Evolutionary conservation across 2,329 filamentous ascomycete genomes (phyloP).

Genomic region (Diaporthe ilicicola): DNA sequence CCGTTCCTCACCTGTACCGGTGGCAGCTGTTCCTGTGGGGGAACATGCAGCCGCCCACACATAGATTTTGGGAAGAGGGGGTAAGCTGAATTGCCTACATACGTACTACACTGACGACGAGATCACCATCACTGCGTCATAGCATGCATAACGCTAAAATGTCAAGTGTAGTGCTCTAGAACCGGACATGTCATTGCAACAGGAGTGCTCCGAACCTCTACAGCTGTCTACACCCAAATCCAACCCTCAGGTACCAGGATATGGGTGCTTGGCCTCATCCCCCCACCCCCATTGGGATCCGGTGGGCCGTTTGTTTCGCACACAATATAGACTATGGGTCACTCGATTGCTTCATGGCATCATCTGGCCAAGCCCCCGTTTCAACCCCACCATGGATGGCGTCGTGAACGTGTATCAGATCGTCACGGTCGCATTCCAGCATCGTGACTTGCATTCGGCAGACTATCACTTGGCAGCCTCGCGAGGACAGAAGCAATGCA

Average conservation of each 20-base stretch:
- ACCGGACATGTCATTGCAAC: not conserved
- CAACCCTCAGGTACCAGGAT: not conserved
- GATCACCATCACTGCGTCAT: not conserved
- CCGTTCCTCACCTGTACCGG: not conserved
- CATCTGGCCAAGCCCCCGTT: conserved; percentile 19
- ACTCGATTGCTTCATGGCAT: conserved; percentile 5
- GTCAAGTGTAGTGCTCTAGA: not conserved
- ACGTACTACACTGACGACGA: conserved; percentile 14
- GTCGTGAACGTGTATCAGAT: conserved; percentile 5
- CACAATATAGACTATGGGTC: not conserved
- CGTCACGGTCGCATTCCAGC: conserved; percentile 8
- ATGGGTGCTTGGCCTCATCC: not conserved
- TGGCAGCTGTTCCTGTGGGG: not conserved
- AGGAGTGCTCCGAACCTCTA: not conserved
- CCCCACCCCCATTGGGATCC: conserved; percentile 7
- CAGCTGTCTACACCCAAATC: not conserved
- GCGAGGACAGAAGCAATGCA: conserved; percentile 1
- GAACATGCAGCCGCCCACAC: not conserved
- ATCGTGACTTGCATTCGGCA: conserved; percentile 11
- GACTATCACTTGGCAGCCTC: not conserved
- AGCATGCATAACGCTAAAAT: not conserved
- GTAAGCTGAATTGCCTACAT: not conserved
- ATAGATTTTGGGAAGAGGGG: not conserved
- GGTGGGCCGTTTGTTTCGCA: conserved; percentile 18
- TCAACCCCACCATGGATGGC: conserved; percentile 13